Percentiles rank a stretch among this genome's conserved stretches.
Evolutionary conservation across 2,329 filamentous ascomycete genomes (phyloP).

Genomic region (Botrytis tulipae): DNA sequence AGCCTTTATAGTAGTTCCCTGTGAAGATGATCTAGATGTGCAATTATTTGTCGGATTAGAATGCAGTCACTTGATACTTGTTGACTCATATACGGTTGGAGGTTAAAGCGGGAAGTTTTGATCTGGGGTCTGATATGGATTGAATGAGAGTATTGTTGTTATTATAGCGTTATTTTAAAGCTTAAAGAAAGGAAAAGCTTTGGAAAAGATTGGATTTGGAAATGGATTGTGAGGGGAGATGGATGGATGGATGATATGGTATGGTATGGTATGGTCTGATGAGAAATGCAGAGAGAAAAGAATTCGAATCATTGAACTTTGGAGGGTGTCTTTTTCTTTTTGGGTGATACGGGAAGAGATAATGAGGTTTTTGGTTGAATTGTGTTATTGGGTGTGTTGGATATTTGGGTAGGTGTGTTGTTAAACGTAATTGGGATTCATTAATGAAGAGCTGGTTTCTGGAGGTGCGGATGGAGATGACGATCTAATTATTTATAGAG

Average conservation of each 20-base stretch:
- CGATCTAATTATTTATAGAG: too few species aligned
- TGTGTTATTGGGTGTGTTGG: too few species aligned
- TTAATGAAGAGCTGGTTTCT: too few species aligned
- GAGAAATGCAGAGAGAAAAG: too few species aligned
- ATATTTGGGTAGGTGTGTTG: too few species aligned
- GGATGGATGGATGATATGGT: too few species aligned
- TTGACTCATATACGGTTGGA: neutral
- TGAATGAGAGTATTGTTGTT: neutral
- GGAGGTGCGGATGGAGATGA: too few species aligned
- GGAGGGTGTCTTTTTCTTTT: too few species aligned
- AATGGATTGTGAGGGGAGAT: neutral
- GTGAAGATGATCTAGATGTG: neutral
- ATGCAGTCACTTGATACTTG: neutral
- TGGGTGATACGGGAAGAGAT: neutral
- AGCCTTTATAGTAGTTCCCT: neutral
- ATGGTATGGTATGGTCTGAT: too few species aligned
- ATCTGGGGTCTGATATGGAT: neutral
- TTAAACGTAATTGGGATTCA: too few species aligned
- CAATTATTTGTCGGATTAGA: neutral
- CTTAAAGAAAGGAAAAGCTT: neutral
- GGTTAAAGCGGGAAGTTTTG: neutral
- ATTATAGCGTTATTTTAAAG: neutral
- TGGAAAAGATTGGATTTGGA: neutral
- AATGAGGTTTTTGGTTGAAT: neutral
- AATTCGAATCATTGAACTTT: too few species aligned